These are phyloP conservation scores for Aquilaria agallochum DNA, from an alignment of 441 rosid genomes.

Conservation along the genomic window DNA sequence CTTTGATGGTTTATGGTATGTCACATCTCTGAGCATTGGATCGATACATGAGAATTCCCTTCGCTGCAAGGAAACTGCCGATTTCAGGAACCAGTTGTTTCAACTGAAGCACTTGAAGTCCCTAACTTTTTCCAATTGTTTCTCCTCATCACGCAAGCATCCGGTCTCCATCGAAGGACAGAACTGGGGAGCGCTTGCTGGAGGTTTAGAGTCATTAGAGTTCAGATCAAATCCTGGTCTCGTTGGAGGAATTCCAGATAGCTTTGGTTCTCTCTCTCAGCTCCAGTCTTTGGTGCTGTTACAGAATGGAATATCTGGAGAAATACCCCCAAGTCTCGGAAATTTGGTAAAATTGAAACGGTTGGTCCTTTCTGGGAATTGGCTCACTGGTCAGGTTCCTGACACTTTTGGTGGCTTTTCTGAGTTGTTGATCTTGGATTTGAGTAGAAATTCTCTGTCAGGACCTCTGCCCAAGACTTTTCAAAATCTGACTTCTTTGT, in stretches of 20 bases:
- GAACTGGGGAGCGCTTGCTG: slow-evolving; percentile 56
- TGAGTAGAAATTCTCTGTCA: slow-evolving; percentile 67
- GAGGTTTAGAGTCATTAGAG: slow-evolving; percentile 60
- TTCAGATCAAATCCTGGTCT: slow-evolving; percentile 81
- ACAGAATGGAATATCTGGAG: slow-evolving; percentile 63
- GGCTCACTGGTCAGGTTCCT: slow-evolving; percentile 58
- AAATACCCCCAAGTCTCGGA: slow-evolving; percentile 43
- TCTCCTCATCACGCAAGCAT: slow-evolving; percentile 38
- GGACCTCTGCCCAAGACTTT: slow-evolving; percentile 58
- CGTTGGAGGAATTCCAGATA: slow-evolving; percentile 53
- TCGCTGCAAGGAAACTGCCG: slow-evolving; percentile 45
- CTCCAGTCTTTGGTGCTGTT: slow-evolving; percentile 74
- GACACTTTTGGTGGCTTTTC: slow-evolving; percentile 42
- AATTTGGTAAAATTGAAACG: slow-evolving; percentile 51
- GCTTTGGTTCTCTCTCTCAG: slow-evolving; percentile 45
- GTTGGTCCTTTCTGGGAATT: slow-evolving; percentile 67
- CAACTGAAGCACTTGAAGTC: slow-evolving; percentile 71
- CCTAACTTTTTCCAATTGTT: slow-evolving; percentile 67
- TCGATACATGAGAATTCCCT: slow-evolving; percentile 69
- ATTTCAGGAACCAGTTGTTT: slow-evolving; percentile 64
- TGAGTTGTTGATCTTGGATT: slow-evolving; percentile 67
- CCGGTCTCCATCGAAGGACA: slow-evolving; percentile 33
- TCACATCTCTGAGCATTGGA: slow-evolving; percentile 73
- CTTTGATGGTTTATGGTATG: slow-evolving; percentile 74
- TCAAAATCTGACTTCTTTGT: slow-evolving; percentile 49